Base-by-base conservation (phyloP, 805 yeast genomes). In the Hagleromyces aurorensis region DNA sequence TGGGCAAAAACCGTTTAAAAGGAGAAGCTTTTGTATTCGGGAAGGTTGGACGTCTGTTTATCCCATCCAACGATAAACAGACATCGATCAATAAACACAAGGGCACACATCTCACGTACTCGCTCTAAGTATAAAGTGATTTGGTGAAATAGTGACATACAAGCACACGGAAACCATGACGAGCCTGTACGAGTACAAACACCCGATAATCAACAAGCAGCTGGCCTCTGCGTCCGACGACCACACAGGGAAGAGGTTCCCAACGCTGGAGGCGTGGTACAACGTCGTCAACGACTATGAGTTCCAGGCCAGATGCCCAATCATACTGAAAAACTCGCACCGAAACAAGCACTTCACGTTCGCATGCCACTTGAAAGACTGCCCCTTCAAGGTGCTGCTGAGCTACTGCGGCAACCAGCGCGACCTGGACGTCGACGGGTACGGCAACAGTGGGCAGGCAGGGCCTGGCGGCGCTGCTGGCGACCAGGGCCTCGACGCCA, bases 291-390 rank as follows among this genome's bases (percentile, higher is more conserved):
- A 54, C 29, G 59, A 55, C 25, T 55, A 55, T 25, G 61, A 55
- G 34, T 54, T 48, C 29, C 57, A 55, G 31, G 51, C 59, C 4
- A 28, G 59, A n/a, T 52, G 57, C 23, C 61, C 61, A 2, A 50
- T 54, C 16, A 54, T 55, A 16, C 36, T 55, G 41, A 55, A 55
- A 36, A 55, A 55, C 34, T 54, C 59, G 7, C 61, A 55, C 29
- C 43, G 50, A 23, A 52, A 52, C 32, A 55, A 49, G 28, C 59
- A 55, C 39, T 55, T 51, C 38, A 55, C 61, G 25, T 55, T 51
- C 39, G 58, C 59, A 21, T 55, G 61, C 32, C 57, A 52, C 37
- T 30, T 51, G 27, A 54, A 54, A 32, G 40, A 43, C 31, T 55
- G 61, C 30, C 52, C 55, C 8, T 55, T 55, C 29, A 54, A 50